Evolutionary conservation across 2,329 filamentous ascomycete genomes (phyloP).

Genomic region (Sporothrix inflata): DNA sequence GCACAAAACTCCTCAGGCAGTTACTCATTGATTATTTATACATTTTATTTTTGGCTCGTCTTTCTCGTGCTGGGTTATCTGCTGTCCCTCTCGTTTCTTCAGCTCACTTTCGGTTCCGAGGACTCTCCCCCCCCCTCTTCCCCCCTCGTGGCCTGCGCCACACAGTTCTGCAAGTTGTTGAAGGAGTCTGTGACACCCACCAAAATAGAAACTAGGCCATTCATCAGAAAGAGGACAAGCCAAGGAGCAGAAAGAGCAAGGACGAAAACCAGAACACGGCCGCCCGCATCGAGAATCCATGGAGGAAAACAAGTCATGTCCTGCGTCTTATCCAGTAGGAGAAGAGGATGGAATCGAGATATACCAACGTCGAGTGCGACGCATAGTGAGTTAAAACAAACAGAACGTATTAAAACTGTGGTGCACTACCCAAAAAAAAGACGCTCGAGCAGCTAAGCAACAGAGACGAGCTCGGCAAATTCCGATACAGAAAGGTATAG

Average conservation of each 20-base stretch:
- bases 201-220: background rate
- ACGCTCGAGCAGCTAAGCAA: background rate
- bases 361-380: background rate
- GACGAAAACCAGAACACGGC: background rate
- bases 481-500: slow-evolving; percentile 18
- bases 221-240: background rate
- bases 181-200: slow-evolving; percentile 11
- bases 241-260: background rate
- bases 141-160: slow-evolving; percentile 11
- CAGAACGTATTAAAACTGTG: background rate
- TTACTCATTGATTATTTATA: background rate
- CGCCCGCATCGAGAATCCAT: background rate
- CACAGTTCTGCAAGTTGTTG: background rate
- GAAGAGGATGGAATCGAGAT: background rate
- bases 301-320: background rate
- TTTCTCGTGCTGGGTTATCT: background rate
- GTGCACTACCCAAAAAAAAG: background rate
- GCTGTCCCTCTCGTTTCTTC: background rate
- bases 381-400: background rate
- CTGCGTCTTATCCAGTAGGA: background rate
- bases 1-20: background rate
- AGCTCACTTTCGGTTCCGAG: background rate
- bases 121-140: background rate
- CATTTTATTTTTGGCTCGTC: background rate
- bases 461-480: background rate